Conservation (phyloP, 805 yeast genomes). For the Millerozyma acaciae region DNA sequence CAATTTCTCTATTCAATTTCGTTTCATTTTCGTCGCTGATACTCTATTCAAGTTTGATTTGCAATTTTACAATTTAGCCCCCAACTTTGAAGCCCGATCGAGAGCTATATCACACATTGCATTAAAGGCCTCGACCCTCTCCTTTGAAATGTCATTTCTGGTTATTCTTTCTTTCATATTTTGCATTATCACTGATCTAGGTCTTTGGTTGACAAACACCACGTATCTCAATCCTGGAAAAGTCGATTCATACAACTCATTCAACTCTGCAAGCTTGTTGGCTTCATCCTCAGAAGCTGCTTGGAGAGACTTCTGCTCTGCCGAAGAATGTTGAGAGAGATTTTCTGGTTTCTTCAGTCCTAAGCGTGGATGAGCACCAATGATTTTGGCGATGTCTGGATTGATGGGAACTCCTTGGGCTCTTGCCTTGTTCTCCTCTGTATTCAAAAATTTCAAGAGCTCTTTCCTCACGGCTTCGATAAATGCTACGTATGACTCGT, state of each 20-base stretch:
- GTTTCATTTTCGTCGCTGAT: too few relatives aligned
- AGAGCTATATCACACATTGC: slow-evolving; percentile 92
- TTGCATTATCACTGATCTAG: slow-evolving; percentile 59
- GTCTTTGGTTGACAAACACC: slow-evolving; percentile 83
- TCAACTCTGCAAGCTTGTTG: slow-evolving; percentile 46
- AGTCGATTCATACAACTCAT: slow-evolving; percentile 56
- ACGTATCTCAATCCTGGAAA: slow-evolving; percentile 76
- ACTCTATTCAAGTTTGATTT: too few relatives aligned
- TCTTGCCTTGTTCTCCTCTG: slow-evolving; percentile 19
- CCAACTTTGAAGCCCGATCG: slow-evolving; percentile 63
- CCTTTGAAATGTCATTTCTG: slow-evolving; percentile 50
- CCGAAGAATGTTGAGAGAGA: slow-evolving; percentile 60
- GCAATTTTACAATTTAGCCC: slow-evolving; percentile 1
- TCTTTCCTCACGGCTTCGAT: slow-evolving; percentile 43
- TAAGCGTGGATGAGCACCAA: slow-evolving; percentile 88
- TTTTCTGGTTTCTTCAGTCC: slow-evolving; percentile 43
- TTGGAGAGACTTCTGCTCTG: slow-evolving; percentile 67
- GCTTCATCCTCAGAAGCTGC: slow-evolving; percentile 48
- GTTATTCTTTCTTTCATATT: slow-evolving; percentile 58
- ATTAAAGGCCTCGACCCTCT: slow-evolving; percentile 63
- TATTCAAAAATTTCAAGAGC: slow-evolving; percentile 29
- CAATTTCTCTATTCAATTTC: too few relatives aligned
- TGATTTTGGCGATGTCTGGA: slow-evolving; percentile 45
- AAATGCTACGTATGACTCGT: slow-evolving; percentile 26
- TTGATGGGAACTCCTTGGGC: slow-evolving; percentile 17